These are phyloP conservation scores for Yamadazyma spencermartinsiae DNA, from an alignment of 1,139 yeast genomes.

Conservation along the genomic window DNA sequence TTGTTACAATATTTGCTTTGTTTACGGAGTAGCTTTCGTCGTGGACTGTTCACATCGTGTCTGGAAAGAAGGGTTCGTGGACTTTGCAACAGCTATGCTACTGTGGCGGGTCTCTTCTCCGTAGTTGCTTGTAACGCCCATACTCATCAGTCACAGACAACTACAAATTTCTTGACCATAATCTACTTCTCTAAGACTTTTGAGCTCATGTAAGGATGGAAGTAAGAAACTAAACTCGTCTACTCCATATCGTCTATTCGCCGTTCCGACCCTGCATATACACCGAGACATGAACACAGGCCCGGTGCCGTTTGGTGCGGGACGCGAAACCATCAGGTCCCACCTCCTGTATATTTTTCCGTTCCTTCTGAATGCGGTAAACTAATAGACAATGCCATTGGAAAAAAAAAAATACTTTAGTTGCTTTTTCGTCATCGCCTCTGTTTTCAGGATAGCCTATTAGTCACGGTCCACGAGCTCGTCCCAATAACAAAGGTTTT, in stretches of 20 bases:
- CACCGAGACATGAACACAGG: neutral
- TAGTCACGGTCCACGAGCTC: neutral
- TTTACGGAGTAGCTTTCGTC: too few relatives aligned
- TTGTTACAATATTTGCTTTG: neutral
- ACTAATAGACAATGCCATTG: neutral
- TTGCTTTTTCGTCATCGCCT: conserved; percentile 1
- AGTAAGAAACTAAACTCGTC: neutral
- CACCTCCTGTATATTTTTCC: neutral
- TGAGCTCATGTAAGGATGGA: neutral
- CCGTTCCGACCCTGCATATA: neutral
- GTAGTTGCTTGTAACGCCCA: too few relatives aligned
- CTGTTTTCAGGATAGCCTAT: neutral
- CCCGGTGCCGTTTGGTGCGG: neutral
- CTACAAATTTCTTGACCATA: neutral
- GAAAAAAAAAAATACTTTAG: too few relatives aligned
- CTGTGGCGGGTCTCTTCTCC: too few relatives aligned
- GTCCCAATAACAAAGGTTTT: neutral
- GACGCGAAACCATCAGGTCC: neutral
- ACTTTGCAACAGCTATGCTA: too few relatives aligned
- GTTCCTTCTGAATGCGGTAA: neutral
- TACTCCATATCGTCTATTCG: neutral
- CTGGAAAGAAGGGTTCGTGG: too few relatives aligned
- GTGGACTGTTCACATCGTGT: too few relatives aligned
- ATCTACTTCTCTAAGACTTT: neutral
- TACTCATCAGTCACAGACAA: neutral